phyloP scores from a whole-genome alignment of 805 yeast genomes.

The Ogataea angusta region DNA sequence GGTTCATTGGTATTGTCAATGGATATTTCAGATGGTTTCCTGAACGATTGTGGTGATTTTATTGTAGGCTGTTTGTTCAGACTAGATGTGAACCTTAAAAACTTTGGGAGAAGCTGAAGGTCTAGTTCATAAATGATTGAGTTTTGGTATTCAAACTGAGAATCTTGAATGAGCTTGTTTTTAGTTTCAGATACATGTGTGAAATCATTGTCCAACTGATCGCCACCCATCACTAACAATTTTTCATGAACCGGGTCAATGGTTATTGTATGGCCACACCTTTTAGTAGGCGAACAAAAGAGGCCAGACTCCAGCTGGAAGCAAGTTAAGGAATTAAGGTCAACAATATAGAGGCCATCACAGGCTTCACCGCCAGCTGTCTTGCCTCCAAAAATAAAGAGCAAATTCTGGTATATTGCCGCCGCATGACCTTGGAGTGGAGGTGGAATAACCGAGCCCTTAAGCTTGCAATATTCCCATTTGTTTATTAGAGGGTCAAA shows the following conservation, averaged over 20 bases:
- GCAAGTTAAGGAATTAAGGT: conserved; percentile 71
- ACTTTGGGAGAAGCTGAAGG: conserved; percentile 24
- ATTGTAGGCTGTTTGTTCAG: background rate
- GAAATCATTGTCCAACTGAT: conserved; percentile 59
- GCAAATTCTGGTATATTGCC: conserved; percentile 67
- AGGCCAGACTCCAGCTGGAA: conserved; percentile 44
- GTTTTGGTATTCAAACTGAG: conserved; percentile 30
- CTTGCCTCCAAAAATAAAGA: conserved; percentile 90
- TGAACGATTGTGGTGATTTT: background rate
- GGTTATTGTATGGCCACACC: conserved; percentile 90
- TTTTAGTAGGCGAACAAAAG: conserved; percentile 64
- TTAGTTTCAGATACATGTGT: conserved; percentile 20
- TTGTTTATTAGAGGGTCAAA: conserved; percentile 65
- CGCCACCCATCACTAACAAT: conserved; percentile 89
- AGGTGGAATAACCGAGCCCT: conserved; percentile 64
- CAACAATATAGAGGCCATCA: conserved; percentile 68
- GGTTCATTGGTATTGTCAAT: background rate
- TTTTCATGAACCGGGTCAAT: conserved; percentile 63
- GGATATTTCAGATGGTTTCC: background rate
- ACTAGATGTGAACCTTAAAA: conserved; percentile 15
- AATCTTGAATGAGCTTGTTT: conserved; percentile 26
- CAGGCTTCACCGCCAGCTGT: conserved; percentile 66
- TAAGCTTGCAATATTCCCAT: conserved; percentile 70
- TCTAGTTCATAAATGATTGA: conserved; percentile 38
- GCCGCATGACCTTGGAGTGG: conserved; percentile 93